Percentiles rank a stretch among this genome's conserved stretches.
Evolutionary conservation across 257 asterid species (phyloP).

Genomic region (Lantana camara): DNA sequence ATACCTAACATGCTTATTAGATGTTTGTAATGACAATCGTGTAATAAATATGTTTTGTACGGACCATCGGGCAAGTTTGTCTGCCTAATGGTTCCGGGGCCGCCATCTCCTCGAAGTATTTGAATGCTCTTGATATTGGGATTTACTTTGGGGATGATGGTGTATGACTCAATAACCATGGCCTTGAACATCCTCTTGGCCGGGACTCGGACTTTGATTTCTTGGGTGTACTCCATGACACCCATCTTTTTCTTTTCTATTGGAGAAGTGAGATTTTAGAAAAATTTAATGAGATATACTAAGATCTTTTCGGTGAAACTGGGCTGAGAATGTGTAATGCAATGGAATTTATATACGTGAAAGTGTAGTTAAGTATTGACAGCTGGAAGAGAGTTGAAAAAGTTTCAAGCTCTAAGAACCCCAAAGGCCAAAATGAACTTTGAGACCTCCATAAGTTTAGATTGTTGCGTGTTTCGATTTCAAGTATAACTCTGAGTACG

Average conservation of each 20-base stretch:
- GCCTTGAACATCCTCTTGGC: slow-evolving; percentile 16
- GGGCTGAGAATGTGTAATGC: background rate
- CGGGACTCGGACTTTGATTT: background rate
- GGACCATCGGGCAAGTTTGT: background rate
- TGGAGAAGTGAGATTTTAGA: background rate
- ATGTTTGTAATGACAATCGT: too few species aligned
- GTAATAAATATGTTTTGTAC: too few species aligned
- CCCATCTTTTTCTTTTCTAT: background rate
- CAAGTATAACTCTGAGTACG: too few species aligned
- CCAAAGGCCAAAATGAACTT: too few species aligned
- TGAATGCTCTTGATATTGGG: slow-evolving; percentile 30
- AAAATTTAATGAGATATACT: too few species aligned
- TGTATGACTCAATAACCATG: slow-evolving; percentile 1
- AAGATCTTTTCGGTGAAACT: background rate
- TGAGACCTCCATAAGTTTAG: too few species aligned
- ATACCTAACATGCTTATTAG: too few species aligned
- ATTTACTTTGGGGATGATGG: slow-evolving; percentile 12
- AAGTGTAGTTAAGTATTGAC: too few species aligned
- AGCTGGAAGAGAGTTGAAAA: too few species aligned
- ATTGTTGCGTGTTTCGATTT: too few species aligned
- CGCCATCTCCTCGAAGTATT: slow-evolving; percentile 28
- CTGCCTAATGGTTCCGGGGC: slow-evolving; percentile 12
- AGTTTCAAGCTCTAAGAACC: too few species aligned
- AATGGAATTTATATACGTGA: background rate
- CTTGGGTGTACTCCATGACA: background rate